A percentile compares a stretch with the other conserved stretches of the same genome.
Conservation (phyloP, 2,329 filamentous ascomycete species). For the Hymenoscyphus fructigenus region DNA sequence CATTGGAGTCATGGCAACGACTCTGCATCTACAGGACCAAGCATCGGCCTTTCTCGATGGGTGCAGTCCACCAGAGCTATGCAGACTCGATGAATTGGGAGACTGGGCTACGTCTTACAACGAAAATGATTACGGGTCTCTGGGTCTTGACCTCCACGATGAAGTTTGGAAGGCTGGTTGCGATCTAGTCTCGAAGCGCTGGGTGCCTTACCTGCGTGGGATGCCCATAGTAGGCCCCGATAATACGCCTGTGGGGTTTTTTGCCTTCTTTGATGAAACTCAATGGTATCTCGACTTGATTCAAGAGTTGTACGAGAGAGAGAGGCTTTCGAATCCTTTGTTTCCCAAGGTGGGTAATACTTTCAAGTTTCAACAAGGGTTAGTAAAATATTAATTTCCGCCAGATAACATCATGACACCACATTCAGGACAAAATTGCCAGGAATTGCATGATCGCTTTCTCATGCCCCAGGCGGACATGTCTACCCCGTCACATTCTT, state of each 20-base stretch:
- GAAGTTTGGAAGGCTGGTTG: not conserved
- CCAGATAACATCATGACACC: no score
- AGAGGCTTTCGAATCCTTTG: not conserved
- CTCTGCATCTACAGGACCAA: not conserved
- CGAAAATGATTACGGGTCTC: not conserved
- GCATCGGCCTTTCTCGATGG: not conserved
- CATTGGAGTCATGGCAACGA: not conserved
- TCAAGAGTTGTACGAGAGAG: not conserved
- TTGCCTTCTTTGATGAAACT: not conserved
- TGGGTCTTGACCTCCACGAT: slow-evolving; percentile 2
- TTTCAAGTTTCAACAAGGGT: no score
- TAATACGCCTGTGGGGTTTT: not conserved
- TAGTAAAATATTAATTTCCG: no score
- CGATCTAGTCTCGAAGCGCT: not conserved
- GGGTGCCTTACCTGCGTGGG: not conserved
- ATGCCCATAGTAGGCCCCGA: not conserved
- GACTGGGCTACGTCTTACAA: not conserved
- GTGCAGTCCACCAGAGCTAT: not conserved
- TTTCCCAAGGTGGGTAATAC: no score
- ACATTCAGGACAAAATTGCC: no score
- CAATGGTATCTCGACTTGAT: not conserved
- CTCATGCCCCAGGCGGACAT: no score
- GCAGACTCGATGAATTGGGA: not conserved
- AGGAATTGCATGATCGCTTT: no score
- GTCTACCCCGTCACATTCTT: no score